Base-by-base conservation (phyloP, 257 asterid species). In the Primulina eburnea region DNA sequence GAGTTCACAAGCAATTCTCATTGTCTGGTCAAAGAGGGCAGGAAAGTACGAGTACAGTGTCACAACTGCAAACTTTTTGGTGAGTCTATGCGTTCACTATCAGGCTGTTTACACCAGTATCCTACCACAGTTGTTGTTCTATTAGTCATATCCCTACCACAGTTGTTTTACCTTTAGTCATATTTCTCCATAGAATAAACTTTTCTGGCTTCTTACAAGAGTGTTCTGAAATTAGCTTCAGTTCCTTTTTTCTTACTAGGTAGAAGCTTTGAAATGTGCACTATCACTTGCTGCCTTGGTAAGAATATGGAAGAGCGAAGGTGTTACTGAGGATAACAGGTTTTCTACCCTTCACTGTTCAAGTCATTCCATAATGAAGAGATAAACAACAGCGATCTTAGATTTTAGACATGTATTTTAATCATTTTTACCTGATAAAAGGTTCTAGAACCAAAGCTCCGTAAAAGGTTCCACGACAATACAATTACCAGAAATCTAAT, bases 21-120 rank as follows among this genome's bases (percentile, higher is more conserved):
- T 94, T 83, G 97, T 89, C 71, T 94, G 99, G 99, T 94, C 99
- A 50, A 94, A 94, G 90, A 85, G 99, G 77, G 97, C 97, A 67
- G 99, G 99, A 57, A 87, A 88, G 86, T 94, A 94, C 21, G 97
- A 94, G 82, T 94, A 94, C 80, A 94, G 99, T 56, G 97, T 94
- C 67, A 94, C 97, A 26, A 94, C 99, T 77, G 99, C 97, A 43
- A 94, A 94, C 73, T 94, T 94, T 86, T 63, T 94, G 97, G 99
- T 94, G 80, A 85, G 94, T 78, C 43, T n/a, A 68, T 81, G 67
- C 63, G 18, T 71, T 69, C 65, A 34, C 53, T 60, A 37, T 47
- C 68, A 6, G 52, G n/a, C 60, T 55, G 37, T 29, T 67, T 38
- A 59, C 70, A 35, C 18, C 33, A 3, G 40, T 60, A 24, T 61